Base-by-base conservation (phyloP, 352 stramenopile genomes). In the Hyaloperonospora brassicae region DNA sequence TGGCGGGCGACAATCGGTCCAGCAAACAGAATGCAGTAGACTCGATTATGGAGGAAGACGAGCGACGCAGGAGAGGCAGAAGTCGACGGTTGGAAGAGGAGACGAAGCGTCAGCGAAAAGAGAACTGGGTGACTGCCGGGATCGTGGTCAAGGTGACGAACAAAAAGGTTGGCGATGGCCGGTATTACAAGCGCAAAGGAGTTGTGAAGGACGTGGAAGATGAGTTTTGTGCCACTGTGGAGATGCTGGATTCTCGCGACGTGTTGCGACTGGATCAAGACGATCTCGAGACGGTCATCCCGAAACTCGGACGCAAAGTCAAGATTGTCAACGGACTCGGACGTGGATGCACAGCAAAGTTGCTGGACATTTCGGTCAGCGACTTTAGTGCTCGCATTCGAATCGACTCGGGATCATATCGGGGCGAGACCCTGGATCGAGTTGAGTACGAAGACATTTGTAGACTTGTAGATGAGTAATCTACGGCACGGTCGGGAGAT, bases 71-170 rank as follows among this genome's bases (percentile, higher is more conserved):
- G 50, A 62, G 57, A 25, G 47, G 73, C 27, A 61, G 76, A 7
- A 61, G 52, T 58, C 62, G 72, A 47, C 62, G 67, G 27, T 39
- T 74, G 23, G 61, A 84, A 23, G 64, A 79, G 0, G 70, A 79
- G 38, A 51, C 50, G 17, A 57, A 57, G 34, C 56, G 50, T n/a
- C 70, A 76, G 41, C 62, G 69, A 17, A 84, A 91, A 36, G 87
- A 96, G 43, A 79, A 97, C 63, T 98, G 95, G 95, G 55, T 98
- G 31, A 69, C 79, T 1, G 78, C 61, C 30, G 76, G 85, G 24
- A 97, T 98, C 55, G 62, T 98, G 3, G 93, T 98, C 24, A 97
- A 97, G 55, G 78, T 98, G 36, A 83, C 96, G 52, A 96, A 96
- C 59, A 96, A 97, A 68, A 91, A 88, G 34, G 65, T 98, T 3